Evolutionary conservation across 192 early-diverging fungal genomes (phyloP).

Genomic region (Coemansia sp.): DNA sequence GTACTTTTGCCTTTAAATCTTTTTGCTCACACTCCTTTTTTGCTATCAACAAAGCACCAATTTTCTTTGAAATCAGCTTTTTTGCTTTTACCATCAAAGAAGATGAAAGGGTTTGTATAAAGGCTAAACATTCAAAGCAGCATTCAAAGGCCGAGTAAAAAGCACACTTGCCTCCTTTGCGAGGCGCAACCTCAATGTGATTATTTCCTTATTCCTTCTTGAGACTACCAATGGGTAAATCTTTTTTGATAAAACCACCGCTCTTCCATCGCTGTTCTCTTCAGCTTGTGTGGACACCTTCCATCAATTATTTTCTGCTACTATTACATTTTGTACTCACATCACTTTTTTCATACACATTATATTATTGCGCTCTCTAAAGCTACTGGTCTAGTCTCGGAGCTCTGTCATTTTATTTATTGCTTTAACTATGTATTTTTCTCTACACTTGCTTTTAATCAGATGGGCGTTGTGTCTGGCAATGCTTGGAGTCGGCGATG

Average conservation of each 20-base stretch:
- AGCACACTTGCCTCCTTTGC: not conserved
- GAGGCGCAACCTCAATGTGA: too few relatives aligned
- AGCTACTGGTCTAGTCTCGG: not conserved
- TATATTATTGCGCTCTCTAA: not conserved
- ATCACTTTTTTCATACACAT: not conserved
- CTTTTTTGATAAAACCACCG: not conserved
- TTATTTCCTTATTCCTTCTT: too few relatives aligned
- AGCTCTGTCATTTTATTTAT: not conserved
- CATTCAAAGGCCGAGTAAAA: not conserved
- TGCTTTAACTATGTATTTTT: not conserved
- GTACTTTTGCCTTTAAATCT: not conserved
- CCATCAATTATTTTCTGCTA: not conserved
- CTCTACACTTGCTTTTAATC: not conserved
- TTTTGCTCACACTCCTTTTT: not conserved
- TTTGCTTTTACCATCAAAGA: not conserved
- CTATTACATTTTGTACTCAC: not conserved
- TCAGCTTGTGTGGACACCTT: too few relatives aligned
- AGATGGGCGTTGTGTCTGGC: not conserved
- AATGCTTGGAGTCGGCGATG: slow-evolving; percentile 2
- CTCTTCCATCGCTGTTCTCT: not conserved
- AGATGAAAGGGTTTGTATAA: not conserved
- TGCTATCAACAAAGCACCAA: too few relatives aligned
- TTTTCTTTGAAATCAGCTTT: not conserved
- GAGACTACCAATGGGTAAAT: not conserved
- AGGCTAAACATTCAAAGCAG: not conserved